Base-by-base conservation (phyloP, 352 stramenopile genomes). In the Phytophthora aleatoria region DNA sequence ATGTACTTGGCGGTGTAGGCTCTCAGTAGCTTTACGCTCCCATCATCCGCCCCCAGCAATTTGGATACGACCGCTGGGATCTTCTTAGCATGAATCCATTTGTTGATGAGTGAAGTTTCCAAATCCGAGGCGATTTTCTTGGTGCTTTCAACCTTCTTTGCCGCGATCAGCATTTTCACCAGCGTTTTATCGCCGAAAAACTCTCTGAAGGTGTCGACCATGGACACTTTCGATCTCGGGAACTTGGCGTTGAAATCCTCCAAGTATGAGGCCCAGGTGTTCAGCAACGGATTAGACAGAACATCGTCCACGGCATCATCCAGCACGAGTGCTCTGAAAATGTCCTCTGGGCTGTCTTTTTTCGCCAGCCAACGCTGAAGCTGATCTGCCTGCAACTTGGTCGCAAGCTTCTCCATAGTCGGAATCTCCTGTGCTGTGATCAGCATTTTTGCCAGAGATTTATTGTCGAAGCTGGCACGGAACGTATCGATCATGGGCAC, bases 401-500 rank as follows among this genome's bases (percentile, higher is more conserved):
- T 55, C 31, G 48, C 36, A 1, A 48, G 20, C 12, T 45, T 42
- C 12, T 61, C 44, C 12, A 26, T 61, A 2, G 6, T 24, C 5
- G 52, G 52, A 43, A 43, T 12, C 31, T 41, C 13, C 48, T 55
- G 38, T 15, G 36, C 36, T 15, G 35, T 12, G 26, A 38, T 3
- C 4, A 58, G 5, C 6, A 58, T 38, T 5, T 20, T 8, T 1
- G n/a, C 3, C 3, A 58, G 11, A 7, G 5, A 12, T 41, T 49
- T 4, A 13, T 58, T 26, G 5, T 48, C 51, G 28, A 48, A 35
- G 28, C 3, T n/a, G 3, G 11, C 35, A 7, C 43, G 43, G n/a
- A 50, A 35, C 24, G 36, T 24, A 24, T 57, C 35, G 50, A 57
- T 57, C 35, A 57, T 57, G 3, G 33, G 38, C 12, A 26, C 36